Evolutionary conservation across 1,284 basidiomycete genomes (phyloP), one percentile per base, ranked within the genome.

Genomic region (Pterulicium gracile): DNA sequence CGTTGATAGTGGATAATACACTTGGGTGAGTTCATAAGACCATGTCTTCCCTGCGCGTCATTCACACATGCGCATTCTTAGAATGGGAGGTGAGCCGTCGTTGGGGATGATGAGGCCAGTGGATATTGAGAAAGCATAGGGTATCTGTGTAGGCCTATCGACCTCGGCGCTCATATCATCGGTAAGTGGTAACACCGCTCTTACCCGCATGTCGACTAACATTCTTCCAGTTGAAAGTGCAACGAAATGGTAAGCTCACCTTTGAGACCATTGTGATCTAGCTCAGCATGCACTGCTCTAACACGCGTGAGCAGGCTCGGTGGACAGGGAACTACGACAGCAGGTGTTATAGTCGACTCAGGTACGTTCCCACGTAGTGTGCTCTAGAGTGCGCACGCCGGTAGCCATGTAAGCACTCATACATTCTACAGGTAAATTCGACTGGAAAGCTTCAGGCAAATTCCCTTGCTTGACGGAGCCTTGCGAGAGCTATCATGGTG

Each of bases 211-310:
- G n/a, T n/a, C n/a, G n/a, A n/a, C n/a, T n/a, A n/a, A n/a, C n/a
- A n/a, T n/a, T n/a, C n/a, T n/a, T n/a, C n/a, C n/a, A n/a, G n/a
- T 81, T 10, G 77, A 86, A 62, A 79, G 75, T 45, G 79, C 81
- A 2, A 86, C 81, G 7, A 85, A 88, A 60, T 88, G 84, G 85
- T n/a, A n/a, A n/a, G n/a, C n/a, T n/a, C n/a, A n/a, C n/a, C n/a
- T n/a, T n/a, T n/a, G n/a, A n/a, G n/a, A n/a, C n/a, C n/a, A n/a
- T n/a, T n/a, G n/a, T n/a, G n/a, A n/a, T n/a, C n/a, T n/a, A n/a
- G n/a, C n/a, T n/a, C n/a, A n/a, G n/a, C n/a, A n/a, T n/a, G n/a
- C n/a, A n/a, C n/a, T n/a, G n/a, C n/a, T n/a, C n/a, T n/a, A n/a
- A n/a, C n/a, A n/a, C n/a, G n/a, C n/a, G n/a, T n/a, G n/a, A n/a